A percentile compares a stretch with the other conserved stretches of the same genome.
These are phyloP conservation scores for Ascochyta pisi DNA, from an alignment of 2,329 filamentous ascomycete species.

Conservation along the genomic window DNA sequence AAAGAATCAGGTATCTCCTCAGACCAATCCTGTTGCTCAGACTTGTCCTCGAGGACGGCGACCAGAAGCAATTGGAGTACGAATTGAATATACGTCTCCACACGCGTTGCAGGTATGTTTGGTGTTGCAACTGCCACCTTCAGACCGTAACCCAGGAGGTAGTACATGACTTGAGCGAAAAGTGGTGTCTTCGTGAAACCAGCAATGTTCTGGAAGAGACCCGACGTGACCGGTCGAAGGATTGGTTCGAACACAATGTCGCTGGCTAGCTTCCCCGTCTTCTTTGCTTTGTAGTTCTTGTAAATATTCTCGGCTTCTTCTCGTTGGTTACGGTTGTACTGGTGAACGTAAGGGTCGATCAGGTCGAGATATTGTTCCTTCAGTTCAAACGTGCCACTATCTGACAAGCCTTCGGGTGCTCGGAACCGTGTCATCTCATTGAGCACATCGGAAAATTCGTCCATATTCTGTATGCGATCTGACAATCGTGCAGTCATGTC, in stretches of 20 bases:
- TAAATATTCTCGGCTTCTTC: conserved; percentile 94
- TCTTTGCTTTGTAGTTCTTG: conserved; percentile 84
- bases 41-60: conserved; percentile 81
- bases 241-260: conserved; percentile 94
- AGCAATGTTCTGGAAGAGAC: conserved; percentile 78
- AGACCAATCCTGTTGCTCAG: conserved; percentile 51
- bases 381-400: conserved; percentile 92
- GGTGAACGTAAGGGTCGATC: conserved; percentile 93
- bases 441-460: conserved; percentile 84
- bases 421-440: conserved; percentile 90
- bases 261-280: conserved; percentile 77
- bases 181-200: conserved; percentile 82
- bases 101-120: conserved; percentile 77
- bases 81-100: conserved; percentile 92
- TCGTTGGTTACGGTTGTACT: conserved; percentile 95
- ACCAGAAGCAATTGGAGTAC: conserved; percentile 87
- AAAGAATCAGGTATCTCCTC: conserved; percentile 68
- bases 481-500: conserved; percentile 86
- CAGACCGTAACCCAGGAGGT: conserved; percentile 82
- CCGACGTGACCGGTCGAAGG: conserved; percentile 75
- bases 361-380: conserved; percentile 85
- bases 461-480: conserved; percentile 87
- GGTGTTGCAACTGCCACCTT: conserved; percentile 73
- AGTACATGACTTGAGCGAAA: conserved; percentile 90
- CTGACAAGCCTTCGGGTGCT: conserved; percentile 86